Evolutionary conservation across 352 stramenopile species (phyloP).

Genomic region (Globisporangium carolinianum): DNA sequence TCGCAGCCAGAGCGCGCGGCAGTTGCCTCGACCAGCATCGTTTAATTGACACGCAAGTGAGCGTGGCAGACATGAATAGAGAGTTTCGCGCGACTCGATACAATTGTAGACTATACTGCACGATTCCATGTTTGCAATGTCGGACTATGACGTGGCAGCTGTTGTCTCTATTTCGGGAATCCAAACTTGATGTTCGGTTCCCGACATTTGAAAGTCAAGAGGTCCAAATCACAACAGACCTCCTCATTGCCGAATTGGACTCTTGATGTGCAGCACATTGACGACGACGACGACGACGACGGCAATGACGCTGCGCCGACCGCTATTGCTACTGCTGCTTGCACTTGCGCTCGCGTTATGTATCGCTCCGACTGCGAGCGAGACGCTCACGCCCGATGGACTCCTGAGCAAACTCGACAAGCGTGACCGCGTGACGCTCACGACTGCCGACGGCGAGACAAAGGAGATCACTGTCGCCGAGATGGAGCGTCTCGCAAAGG

Average conservation of each 20-base stretch:
- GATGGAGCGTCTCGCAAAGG: constrained; percentile 27
- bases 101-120: no score
- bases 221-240: no score
- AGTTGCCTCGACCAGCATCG: constrained; percentile 3
- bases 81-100: no score
- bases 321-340: neutral
- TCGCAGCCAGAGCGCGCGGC: constrained; percentile 5
- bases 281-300: neutral
- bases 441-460: constrained; percentile 29
- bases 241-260: no score
- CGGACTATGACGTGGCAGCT: no score
- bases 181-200: no score
- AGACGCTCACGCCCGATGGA: constrained; percentile 7
- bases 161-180: no score
- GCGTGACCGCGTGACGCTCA: constrained; percentile 25
- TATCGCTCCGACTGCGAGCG: neutral
- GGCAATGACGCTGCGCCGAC: neutral
- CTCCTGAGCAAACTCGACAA: constrained; percentile 13
- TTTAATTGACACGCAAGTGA: constrained; percentile 3
- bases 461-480: constrained; percentile 39
- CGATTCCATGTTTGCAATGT: no score
- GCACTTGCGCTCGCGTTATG: neutral
- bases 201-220: no score
- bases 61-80: no score
- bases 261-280: no score